Conservation (phyloP, 257 asterid genomes). For the Mentha longifolia region DNA sequence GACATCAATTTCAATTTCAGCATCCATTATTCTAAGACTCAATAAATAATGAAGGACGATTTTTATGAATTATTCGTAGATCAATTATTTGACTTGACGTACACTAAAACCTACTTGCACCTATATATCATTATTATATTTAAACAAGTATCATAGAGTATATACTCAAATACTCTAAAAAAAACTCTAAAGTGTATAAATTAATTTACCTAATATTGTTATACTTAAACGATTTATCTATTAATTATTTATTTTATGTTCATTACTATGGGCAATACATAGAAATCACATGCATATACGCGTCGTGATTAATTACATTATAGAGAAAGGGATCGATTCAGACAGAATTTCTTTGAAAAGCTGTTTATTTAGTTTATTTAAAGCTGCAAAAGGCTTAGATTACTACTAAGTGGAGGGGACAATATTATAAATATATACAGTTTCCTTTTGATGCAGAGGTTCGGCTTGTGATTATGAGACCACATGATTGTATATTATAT, state of each 20-base stretch:
- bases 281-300: background rate
- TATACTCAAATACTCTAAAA: background rate
- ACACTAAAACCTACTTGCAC: constrained; percentile 15
- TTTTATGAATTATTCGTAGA: constrained; percentile 28
- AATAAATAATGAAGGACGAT: background rate
- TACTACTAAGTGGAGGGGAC: constrained; percentile 55
- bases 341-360: constrained; percentile 37
- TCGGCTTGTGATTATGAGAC: constrained; percentile 47
- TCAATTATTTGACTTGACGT: constrained; percentile 32
- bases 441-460: constrained; percentile 30
- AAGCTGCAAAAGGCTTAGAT: constrained; percentile 51
- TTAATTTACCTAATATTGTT: no score
- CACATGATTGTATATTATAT: constrained; percentile 38
- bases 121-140: background rate
- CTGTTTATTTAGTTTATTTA: constrained; percentile 36
- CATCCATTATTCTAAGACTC: background rate
- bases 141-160: background rate
- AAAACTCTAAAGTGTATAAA: no score
- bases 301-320: constrained; percentile 5
- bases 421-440: constrained; percentile 28
- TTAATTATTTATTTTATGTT: no score
- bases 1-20: background rate
- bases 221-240: no score
- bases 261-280: no score
- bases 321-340: constrained; percentile 14